A percentile compares a stretch with the other conserved stretches of the same genome.
Evolutionary conservation across 2,329 filamentous ascomycete species (phyloP).

Genomic region (Capronia coronata): DNA sequence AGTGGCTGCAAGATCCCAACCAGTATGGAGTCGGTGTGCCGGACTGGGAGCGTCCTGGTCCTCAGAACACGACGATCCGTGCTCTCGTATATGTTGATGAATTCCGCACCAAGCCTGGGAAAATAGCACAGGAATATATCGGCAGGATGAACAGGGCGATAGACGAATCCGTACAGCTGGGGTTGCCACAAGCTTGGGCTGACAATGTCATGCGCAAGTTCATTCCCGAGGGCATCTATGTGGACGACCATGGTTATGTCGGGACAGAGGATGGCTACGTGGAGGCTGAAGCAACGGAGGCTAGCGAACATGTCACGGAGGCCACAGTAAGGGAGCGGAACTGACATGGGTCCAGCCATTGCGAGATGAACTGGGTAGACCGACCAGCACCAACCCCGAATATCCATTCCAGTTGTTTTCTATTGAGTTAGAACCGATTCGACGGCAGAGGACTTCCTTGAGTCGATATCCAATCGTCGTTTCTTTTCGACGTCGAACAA

Average conservation of each 20-base stretch:
- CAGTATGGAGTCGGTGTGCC: constrained; percentile 19
- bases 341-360: neutral
- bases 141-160: constrained; percentile 41
- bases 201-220: constrained; percentile 36
- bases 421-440: too few relatives aligned
- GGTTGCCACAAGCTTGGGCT: constrained; percentile 31
- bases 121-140: constrained; percentile 37
- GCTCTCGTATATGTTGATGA: constrained; percentile 42
- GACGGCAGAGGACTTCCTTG: neutral
- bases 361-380: too few relatives aligned
- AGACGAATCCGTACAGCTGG: constrained; percentile 34
- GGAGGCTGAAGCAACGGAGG: constrained; percentile 15
- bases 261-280: constrained; percentile 25
- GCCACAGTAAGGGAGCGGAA: constrained; percentile 2
- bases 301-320: constrained; percentile 12
- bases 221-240: constrained; percentile 31
- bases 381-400: too few relatives aligned
- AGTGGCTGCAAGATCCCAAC: constrained; percentile 21
- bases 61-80: constrained; percentile 18
- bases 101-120: constrained; percentile 31
- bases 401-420: neutral
- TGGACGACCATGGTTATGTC: constrained; percentile 22
- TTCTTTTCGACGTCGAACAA: neutral
- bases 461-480: neutral
- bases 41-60: neutral